phyloP scores from a whole-genome alignment of 352 stramenopile genomes.

The Phytophthora pistaciae region DNA sequence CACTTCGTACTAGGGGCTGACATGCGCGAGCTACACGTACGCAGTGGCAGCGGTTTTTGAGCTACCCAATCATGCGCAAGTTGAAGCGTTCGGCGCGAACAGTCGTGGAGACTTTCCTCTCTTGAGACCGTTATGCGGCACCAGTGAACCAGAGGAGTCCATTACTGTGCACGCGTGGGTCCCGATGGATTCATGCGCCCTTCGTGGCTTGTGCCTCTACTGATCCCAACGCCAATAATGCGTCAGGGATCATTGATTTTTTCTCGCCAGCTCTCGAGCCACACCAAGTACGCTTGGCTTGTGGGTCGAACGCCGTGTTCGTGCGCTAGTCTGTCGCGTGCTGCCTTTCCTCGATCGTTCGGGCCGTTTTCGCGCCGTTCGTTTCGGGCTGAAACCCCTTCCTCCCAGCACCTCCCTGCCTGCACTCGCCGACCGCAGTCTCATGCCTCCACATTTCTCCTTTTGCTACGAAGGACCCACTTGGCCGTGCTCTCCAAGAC shows the following conservation, averaged over 20 bases:
- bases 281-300: background rate
- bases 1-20: too few relatives aligned
- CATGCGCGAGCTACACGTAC: too few relatives aligned
- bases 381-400: slow-evolving; percentile 7
- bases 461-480: slow-evolving; percentile 39
- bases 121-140: background rate
- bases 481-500: slow-evolving; percentile 18
- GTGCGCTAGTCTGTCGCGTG: background rate
- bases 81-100: background rate
- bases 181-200: background rate
- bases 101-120: background rate
- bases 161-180: background rate
- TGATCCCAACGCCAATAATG: background rate
- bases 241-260: background rate
- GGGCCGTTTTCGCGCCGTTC: slow-evolving; percentile 10
- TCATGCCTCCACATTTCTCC: slow-evolving; percentile 27
- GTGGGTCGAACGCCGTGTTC: background rate
- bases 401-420: background rate
- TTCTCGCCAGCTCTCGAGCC: background rate
- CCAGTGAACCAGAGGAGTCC: background rate
- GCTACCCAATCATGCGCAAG: background rate
- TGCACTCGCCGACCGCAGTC: background rate
- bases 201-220: background rate
- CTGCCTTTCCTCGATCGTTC: slow-evolving; percentile 38
- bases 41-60: background rate